Evolutionary conservation across 768 basidiomycete genomes (phyloP).

Genomic region (Macrolepiota albuminosa): DNA sequence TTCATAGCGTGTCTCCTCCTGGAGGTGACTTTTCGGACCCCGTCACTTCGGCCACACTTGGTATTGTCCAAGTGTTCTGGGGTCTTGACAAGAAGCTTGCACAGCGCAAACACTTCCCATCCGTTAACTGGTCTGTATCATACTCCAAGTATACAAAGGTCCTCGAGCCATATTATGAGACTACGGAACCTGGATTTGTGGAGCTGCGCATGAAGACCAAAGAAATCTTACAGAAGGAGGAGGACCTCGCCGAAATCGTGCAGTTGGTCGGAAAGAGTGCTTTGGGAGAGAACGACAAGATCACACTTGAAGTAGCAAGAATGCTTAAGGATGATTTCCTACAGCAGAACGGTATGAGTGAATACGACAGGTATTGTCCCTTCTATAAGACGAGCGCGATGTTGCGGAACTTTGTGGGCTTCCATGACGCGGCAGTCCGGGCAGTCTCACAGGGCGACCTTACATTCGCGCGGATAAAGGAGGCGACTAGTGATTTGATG

Average conservation of each 20-base stretch:
- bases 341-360: slow-evolving; percentile 98
- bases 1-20: slow-evolving; percentile 86
- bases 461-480: slow-evolving; percentile 85
- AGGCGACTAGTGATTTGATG: slow-evolving; percentile 81
- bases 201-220: slow-evolving; percentile 89
- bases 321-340: slow-evolving; percentile 98
- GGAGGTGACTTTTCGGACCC: slow-evolving; percentile 99
- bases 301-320: slow-evolving; percentile 93
- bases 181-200: slow-evolving; percentile 89
- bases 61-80: slow-evolving; percentile 99
- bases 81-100: slow-evolving; percentile 99
- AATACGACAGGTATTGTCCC: slow-evolving; percentile 95
- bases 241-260: slow-evolving; percentile 97
- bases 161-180: slow-evolving; percentile 89
- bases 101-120: slow-evolving; percentile 98
- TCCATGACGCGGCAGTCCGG: slow-evolving; percentile 86
- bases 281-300: slow-evolving; percentile 95
- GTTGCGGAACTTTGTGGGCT: slow-evolving; percentile 91
- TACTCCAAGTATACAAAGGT: slow-evolving; percentile 98
- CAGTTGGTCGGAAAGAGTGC: slow-evolving; percentile 99
- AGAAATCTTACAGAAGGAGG: slow-evolving; percentile 98
- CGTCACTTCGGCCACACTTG: slow-evolving; percentile 93
- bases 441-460: slow-evolving; percentile 80
- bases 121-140: slow-evolving; percentile 99
- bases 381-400: slow-evolving; percentile 99